A percentile compares a stretch with the other conserved stretches of the same genome.
Evolutionary conservation across 2,329 filamentous ascomycete genomes (phyloP).

Genomic region (Xylogone sp.): DNA sequence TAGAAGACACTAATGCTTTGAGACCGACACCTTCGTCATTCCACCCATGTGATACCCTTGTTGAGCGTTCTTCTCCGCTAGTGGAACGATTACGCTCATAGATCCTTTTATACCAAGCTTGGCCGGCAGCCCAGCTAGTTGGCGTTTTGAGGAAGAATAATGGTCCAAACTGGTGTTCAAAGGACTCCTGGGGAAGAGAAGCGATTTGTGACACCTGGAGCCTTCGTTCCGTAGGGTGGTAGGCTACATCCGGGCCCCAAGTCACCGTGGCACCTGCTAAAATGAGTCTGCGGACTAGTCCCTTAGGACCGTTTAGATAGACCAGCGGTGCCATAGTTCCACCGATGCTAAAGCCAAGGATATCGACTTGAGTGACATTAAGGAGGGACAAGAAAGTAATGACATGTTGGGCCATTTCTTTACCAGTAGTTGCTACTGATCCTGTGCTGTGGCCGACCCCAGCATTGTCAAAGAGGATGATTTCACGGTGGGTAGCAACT

Average conservation of each 20-base stretch:
- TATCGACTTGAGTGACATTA: constrained; percentile 21
- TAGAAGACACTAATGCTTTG: background rate
- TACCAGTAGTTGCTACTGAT: constrained; percentile 19
- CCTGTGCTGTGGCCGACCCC: constrained; percentile 28
- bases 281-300: constrained; percentile 21
- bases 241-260: constrained; percentile 1
- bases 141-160: background rate
- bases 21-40: background rate
- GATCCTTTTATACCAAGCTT: background rate
- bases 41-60: background rate
- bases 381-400: constrained; percentile 24
- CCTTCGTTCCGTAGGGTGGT: background rate
- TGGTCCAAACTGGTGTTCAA: background rate
- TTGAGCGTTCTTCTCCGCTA: background rate
- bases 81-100: background rate
- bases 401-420: constrained; percentile 21
- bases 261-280: constrained; percentile 40
- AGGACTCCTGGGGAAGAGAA: background rate
- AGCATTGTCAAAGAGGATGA: constrained; percentile 31
- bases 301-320: constrained; percentile 19
- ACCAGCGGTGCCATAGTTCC: constrained; percentile 28
- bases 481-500: constrained; percentile 20
- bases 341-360: constrained; percentile 32
- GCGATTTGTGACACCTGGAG: background rate
- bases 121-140: background rate